Base-by-base conservation (phyloP, 352 stramenopile genomes). In the Globisporangium cederbergense region DNA sequence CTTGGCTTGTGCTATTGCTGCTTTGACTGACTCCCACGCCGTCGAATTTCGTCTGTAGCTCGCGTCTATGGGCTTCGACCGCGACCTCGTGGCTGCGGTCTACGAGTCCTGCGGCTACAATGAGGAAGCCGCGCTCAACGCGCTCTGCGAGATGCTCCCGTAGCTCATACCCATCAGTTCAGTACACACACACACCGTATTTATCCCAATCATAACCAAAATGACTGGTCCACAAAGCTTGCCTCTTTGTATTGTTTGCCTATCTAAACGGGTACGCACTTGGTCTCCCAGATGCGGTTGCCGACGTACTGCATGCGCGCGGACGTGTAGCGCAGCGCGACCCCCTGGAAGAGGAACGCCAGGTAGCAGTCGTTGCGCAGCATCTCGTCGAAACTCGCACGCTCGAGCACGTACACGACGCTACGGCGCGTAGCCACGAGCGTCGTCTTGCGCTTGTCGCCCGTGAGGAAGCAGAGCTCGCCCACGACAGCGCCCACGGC, bases 201-300 rank as follows among this genome's bases (percentile, higher is more conserved):
- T 28, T 57, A 58, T 57, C 32, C 32, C 32, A 5, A 42, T 14
- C 36, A 42, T 13, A 14, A 42, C 9, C 36, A 42, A 42, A 13
- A 42, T 42, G 36, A 42, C 36, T 42, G 36, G 36, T 13, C 36
- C 36, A 42, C 36, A 42, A 10, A 14, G 10, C 36, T 42, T 14
- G 36, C 36, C 5, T 42, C 42, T 25, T 28, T 60, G 36, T 3
- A 30, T 32, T 46, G 18, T 28, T 45, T 30, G 10, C 8, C 10
- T 58, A 54, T 18, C 55, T 73, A 92, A 55, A 93, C 88, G 5
- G 84, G 82, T 28, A 93, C 60, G 32, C 84, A 93, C 66, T 93
- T 93, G 62, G 84, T 91, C 64, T 93, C 84, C 84, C 84, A 93
- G 66, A 93, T 93, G 46, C 84, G 84, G 49, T 93, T 93, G 46